Evolutionary conservation across 805 yeast genomes (phyloP).

Genomic region (Soucietia sequanensis): DNA sequence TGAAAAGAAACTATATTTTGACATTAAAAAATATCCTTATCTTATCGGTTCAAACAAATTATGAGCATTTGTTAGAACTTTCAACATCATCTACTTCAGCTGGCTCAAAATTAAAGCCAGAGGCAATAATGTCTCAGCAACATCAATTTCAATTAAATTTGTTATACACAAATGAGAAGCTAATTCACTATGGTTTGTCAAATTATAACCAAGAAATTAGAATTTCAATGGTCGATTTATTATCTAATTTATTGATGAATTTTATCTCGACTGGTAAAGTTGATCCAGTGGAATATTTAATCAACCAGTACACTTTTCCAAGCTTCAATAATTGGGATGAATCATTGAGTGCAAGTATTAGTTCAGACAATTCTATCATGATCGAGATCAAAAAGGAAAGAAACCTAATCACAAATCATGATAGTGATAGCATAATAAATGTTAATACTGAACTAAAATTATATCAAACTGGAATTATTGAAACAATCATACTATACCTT

Average conservation of each 20-base stretch:
- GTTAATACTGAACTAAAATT: constrained; percentile 17
- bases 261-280: constrained; percentile 41
- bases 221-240: constrained; percentile 33
- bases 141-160: constrained; percentile 33
- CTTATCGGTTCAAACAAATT: constrained; percentile 33
- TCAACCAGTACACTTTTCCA: constrained; percentile 31
- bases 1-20: constrained; percentile 31
- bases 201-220: constrained; percentile 35
- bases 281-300: constrained; percentile 32
- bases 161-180: constrained; percentile 29
- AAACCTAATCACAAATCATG: constrained; percentile 20
- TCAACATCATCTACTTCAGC: constrained; percentile 34
- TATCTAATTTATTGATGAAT: constrained; percentile 32
- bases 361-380: constrained; percentile 12
- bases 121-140: constrained; percentile 39
- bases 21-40: constrained; percentile 31
- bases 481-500: constrained; percentile 32
- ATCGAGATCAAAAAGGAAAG: constrained; percentile 18
- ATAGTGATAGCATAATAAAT: constrained; percentile 24
- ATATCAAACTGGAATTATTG: constrained; percentile 30
- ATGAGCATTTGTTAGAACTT: constrained; percentile 34
- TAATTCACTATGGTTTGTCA: constrained; percentile 26
- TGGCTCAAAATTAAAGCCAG: constrained; percentile 42
- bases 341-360: constrained; percentile 15
- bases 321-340: constrained; percentile 28